phyloP scores from a whole-genome alignment of 257 asterid genomes.

The Cordia subcordata region DNA sequence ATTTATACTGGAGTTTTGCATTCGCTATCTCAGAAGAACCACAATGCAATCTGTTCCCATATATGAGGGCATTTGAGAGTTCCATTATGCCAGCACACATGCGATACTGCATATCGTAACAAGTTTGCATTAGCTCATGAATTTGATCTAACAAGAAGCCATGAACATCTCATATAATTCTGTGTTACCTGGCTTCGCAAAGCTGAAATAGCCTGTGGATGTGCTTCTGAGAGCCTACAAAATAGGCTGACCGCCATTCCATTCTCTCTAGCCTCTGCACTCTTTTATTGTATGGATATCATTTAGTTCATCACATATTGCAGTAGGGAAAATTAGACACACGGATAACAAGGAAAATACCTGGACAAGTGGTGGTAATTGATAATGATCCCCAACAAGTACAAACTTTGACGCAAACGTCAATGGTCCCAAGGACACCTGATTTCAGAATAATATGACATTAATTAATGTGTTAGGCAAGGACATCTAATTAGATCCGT shows the following conservation, averaged over 20 bases:
- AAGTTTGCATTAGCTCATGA: conserved; percentile 15
- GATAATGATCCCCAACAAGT: conserved; percentile 98
- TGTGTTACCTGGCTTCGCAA: conserved; percentile 72
- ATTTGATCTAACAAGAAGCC: conserved; percentile 3
- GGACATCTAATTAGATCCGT: too few relatives aligned
- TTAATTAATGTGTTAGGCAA: background rate
- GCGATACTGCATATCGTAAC: conserved; percentile 75
- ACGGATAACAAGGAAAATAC: conserved; percentile 27
- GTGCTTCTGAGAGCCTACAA: conserved; percentile 94
- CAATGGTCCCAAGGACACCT: conserved; percentile 94
- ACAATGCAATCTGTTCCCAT: conserved; percentile 82
- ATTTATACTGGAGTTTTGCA: conserved; percentile 60
- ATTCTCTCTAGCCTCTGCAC: conserved; percentile 93
- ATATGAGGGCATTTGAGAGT: conserved; percentile 85
- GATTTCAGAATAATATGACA: conserved; percentile 16
- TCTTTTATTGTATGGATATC: conserved; percentile 36
- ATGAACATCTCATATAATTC: conserved; percentile 10
- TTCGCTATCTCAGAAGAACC: conserved; percentile 79
- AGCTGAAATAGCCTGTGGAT: conserved; percentile 97
- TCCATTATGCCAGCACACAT: conserved; percentile 92
- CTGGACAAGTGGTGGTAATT: conserved; percentile 98
- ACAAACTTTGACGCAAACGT: conserved; percentile 85
- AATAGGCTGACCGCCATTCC: conserved; percentile 90
- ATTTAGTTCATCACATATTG: conserved; percentile 14
- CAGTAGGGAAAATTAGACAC: conserved; percentile 19